Evolutionary conservation across 306 rosid genomes (phyloP), one percentile per base, ranked within the genome.

Genomic region (Gillenia trifoliata): DNA sequence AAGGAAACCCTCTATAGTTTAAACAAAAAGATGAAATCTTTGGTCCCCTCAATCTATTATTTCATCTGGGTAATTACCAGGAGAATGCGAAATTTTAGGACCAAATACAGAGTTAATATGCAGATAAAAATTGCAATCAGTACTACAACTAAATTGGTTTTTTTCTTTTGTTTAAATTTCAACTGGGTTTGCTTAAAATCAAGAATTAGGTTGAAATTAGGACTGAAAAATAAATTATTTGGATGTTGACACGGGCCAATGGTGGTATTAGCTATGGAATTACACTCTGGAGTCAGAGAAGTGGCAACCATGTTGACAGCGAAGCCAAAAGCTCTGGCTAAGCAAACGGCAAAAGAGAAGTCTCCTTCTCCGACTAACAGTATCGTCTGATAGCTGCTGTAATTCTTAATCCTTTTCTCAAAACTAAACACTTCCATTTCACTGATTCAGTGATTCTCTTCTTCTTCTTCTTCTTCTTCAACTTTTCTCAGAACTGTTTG

Each of bases 321-420:
- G 16, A 17, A 56, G 68, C 50, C 62, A 34, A 76, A 76, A 26
- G 68, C 56, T 66, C 66, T 55, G 54, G 74, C 68, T 12, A 68
- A 76, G 33, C 57, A 55, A 19, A 60, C 33, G 31, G 79, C 31
- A 68, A 76, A 76, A 45, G 74, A 68, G 59, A 76, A 76, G 65
- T 76, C 74, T 15, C 74, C 79, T 31, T 76, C 79, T 55, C 74
- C 74, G 26, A 68, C 61, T 3, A 75, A 22, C 0, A 75, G 79
- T 66, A 76, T 76, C 20, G 0, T 23, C 43, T 68, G 74, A 1
- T 20, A 6, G 30, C 17, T 38, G 60, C 59, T 66, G 43, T 57
- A 68, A 34, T 68, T 59, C 57, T 52, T 68, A 41, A 66, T 56
- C 56, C 60, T 49, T 47, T 12, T 67, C 68, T 67, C 74, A 56